A percentile compares a stretch with the other conserved stretches of the same genome.
phyloP scores from a whole-genome alignment of 371 early-diverging fungal genomes.

The Nosema granulosis region DNA sequence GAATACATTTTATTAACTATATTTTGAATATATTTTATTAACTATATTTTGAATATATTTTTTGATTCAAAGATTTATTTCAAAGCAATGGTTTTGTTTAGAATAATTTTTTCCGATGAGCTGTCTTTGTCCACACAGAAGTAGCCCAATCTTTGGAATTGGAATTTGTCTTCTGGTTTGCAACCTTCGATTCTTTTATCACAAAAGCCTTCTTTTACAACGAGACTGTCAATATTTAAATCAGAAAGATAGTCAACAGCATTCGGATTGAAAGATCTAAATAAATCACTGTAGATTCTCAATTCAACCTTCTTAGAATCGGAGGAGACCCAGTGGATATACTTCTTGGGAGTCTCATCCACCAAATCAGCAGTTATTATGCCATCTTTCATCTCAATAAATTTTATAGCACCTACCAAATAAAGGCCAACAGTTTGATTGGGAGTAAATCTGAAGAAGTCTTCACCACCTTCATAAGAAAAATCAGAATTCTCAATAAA shows the following conservation, averaged over 20 bases:
- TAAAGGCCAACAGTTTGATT: constrained; percentile 86
- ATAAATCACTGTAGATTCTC: constrained; percentile 77
- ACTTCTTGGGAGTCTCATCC: constrained; percentile 79
- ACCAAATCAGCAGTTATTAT: constrained; percentile 32
- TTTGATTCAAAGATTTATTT: constrained; percentile 37
- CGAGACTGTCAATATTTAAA: constrained; percentile 75
- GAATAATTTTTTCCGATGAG: constrained; percentile 33
- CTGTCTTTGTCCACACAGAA: constrained; percentile 84
- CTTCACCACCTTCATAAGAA: constrained; percentile 74
- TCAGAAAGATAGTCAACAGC: constrained; percentile 83
- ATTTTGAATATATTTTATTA: no score
- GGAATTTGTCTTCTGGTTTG: constrained; percentile 79
- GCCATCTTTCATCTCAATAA: constrained; percentile 69
- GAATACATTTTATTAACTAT: no score
- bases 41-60: not conserved
- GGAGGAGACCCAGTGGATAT: constrained; percentile 92
- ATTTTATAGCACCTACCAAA: constrained; percentile 76
- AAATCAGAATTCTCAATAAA: constrained; percentile 92
- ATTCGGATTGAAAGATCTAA: constrained; percentile 78
- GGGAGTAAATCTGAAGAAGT: constrained; percentile 84
- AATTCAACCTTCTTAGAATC: constrained; percentile 73
- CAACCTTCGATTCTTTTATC: constrained; percentile 74
- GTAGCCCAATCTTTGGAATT: constrained; percentile 90
- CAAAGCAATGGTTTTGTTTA: constrained; percentile 49
- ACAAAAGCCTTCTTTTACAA: constrained; percentile 71